phyloP scores from a whole-genome alignment of 1,284 basidiomycete genomes.

The Sanguinoderma infundibulare region DNA sequence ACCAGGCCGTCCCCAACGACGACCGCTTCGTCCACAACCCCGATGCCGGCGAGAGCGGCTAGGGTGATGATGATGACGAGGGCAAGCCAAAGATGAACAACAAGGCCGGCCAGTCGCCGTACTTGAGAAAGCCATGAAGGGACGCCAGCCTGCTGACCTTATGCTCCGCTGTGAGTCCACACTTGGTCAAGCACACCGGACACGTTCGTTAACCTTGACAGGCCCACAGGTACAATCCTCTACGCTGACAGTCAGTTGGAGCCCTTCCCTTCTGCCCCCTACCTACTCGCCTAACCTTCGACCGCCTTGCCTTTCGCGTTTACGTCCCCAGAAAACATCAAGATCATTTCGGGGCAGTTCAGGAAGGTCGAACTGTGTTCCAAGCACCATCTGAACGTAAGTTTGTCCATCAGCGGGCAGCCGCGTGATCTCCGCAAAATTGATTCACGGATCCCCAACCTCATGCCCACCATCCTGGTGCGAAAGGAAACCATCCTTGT shows the following conservation, averaged over 20 bases:
- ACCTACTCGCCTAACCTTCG: background rate
- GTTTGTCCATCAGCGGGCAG: conserved; percentile 45
- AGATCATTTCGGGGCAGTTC: conserved; percentile 90
- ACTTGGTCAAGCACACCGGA: background rate
- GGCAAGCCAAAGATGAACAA: conserved; percentile 79
- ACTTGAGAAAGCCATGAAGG: conserved; percentile 81
- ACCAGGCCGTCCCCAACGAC: conserved; percentile 48
- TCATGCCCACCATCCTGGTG: conserved; percentile 93
- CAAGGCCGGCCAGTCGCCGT: conserved; percentile 84
- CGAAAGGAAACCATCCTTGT: conserved; percentile 89
- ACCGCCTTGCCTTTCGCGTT: conserved; percentile 11
- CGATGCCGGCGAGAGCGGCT: conserved; percentile 71
- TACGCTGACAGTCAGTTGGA: conserved; percentile 69
- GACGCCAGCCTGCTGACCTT: conserved; percentile 78
- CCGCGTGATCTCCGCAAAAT: conserved; percentile 97
- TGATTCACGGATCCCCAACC: conserved; percentile 91
- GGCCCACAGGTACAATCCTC: conserved; percentile 77
- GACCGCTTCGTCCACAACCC: conserved; percentile 82
- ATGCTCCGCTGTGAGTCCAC: conserved; percentile 77
- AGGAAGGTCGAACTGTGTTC: conserved; percentile 88
- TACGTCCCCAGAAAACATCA: conserved; percentile 73
- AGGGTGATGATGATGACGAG: conserved; percentile 81
- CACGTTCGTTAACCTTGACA: conserved; percentile 23
- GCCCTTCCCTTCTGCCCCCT: background rate
- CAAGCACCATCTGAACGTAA: conserved; percentile 88